Base-by-base conservation (phyloP, 768 basidiomycete species). In the Imleria badia region DNA sequence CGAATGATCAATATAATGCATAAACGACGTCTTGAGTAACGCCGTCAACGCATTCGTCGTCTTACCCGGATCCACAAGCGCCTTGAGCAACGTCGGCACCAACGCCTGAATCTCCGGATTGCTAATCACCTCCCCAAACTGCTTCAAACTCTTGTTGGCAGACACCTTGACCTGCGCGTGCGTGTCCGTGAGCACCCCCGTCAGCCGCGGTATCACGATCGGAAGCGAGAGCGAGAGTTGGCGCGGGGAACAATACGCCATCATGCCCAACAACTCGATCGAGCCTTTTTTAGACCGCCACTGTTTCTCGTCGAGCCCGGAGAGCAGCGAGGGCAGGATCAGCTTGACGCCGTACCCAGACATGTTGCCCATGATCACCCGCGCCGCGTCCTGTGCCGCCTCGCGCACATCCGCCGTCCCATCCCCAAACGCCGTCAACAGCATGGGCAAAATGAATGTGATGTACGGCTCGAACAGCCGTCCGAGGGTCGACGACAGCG, bases 221-320 rank as follows among this genome's bases (percentile, higher is more conserved):
- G 96, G 96, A 3, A 99, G 79, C 0, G 96, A 98, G 19, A 94
- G 77, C 0, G 97, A 97, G 15, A 98, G 81, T 71, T 99, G 97
- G 36, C 86, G 83, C 2, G 96, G 97, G 10, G 97, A 94, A 68
- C 95, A 96, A 72, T 96, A 98, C 1, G 97, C 97, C 95, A 98
- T 98, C 81, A 94, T 91, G 22, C 97, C 97, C 55, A 99, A 75
- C 7, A 98, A 74, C 68, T 99, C 97, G 56, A 98, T 98, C 8
- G 95, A 95, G 2, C 96, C 97, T 70, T 91, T 91, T 76, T 98
- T 98, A 1, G 94, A 92, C 14, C 97, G 81, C 97, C 97, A 98
- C 66, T 98, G 96, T 67, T 96, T 98, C 70, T 98, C 97, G 61
- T 98, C 95, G 48, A 98, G 75, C 22, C 94, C 95, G 36, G 86